phyloP scores from a whole-genome alignment of 805 yeast species.

The Kodamaea leandrae region DNA sequence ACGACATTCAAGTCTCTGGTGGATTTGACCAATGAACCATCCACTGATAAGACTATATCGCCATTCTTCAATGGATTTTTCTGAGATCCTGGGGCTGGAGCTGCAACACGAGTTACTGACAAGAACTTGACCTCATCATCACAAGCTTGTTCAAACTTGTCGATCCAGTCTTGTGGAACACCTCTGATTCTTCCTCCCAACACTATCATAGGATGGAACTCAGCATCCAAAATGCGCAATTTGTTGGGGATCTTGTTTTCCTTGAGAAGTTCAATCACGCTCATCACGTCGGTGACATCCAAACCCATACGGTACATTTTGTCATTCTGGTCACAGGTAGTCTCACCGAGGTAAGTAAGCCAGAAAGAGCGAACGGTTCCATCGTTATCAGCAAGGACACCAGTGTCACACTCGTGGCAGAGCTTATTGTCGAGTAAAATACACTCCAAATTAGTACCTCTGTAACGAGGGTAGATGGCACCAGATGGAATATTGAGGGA shows the following conservation, averaged over 20 bases:
- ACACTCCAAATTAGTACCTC: slow-evolving; percentile 82
- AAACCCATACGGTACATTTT: slow-evolving; percentile 70
- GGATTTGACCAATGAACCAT: slow-evolving; percentile 61
- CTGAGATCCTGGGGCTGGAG: slow-evolving; percentile 30
- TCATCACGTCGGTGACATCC: slow-evolving; percentile 63
- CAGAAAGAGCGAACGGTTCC: slow-evolving; percentile 84
- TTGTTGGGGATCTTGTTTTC: slow-evolving; percentile 48
- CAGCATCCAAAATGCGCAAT: slow-evolving; percentile 73
- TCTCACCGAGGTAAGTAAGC: slow-evolving; percentile 81
- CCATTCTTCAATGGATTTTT: slow-evolving; percentile 52
- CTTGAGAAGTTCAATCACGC: slow-evolving; percentile 55
- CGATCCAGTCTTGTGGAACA: slow-evolving; percentile 83
- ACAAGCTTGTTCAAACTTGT: slow-evolving; percentile 58
- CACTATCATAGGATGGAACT: slow-evolving; percentile 64
- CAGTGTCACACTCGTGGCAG: slow-evolving; percentile 73
- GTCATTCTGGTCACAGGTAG: slow-evolving; percentile 54
- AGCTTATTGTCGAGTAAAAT: slow-evolving; percentile 70
- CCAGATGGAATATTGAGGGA: slow-evolving; percentile 71
- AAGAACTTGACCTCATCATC: slow-evolving; percentile 71
- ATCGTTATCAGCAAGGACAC: slow-evolving; percentile 70
- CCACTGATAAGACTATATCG: slow-evolving; percentile 72
- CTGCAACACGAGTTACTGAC: slow-evolving; percentile 65
- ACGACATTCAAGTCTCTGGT: slow-evolving; percentile 63
- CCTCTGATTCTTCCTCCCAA: slow-evolving; percentile 80
- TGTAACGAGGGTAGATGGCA: slow-evolving; percentile 69